These are phyloP conservation scores for Flaveria ramosissima DNA, from an alignment of 129 eudicot genomes.

Conservation along the genomic window DNA sequence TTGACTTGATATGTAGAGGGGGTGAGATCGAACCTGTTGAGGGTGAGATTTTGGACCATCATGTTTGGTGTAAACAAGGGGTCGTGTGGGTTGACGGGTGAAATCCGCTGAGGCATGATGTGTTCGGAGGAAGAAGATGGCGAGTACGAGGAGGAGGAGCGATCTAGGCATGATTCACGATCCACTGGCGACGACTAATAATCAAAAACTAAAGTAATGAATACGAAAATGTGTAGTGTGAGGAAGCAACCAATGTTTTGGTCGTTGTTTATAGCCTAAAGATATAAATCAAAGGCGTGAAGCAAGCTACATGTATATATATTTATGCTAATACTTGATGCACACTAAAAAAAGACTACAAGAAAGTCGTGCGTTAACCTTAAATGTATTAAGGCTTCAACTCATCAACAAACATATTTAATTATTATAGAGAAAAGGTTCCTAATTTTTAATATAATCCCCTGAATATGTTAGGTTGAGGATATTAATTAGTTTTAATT, in stretches of 20 bases:
- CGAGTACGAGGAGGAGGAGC: background rate
- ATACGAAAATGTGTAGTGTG: background rate
- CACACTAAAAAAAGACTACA: background rate
- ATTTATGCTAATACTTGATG: background rate
- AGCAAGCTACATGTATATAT: background rate
- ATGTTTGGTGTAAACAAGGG: constrained; percentile 43
- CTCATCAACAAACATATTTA: background rate
- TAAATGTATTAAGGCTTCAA: background rate
- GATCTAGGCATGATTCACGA: constrained; percentile 18
- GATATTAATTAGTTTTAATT: too few species aligned
- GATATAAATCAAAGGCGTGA: background rate
- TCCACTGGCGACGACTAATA: too few species aligned
- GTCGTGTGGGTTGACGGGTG: constrained; percentile 55
- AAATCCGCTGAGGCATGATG: constrained; percentile 27
- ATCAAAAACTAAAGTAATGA: too few species aligned
- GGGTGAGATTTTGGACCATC: constrained; percentile 51
- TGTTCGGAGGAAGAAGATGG: constrained; percentile 2
- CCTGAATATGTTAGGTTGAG: too few species aligned
- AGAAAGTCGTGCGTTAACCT: background rate
- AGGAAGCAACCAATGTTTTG: too few species aligned
- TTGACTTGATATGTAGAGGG: too few species aligned
- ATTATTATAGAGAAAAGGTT: too few species aligned
- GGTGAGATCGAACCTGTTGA: constrained; percentile 44
- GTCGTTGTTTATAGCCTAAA: too few species aligned
- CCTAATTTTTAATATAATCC: too few species aligned